Evolutionary conservation across 495 filamentous ascomycete species (phyloP).

Genomic region (Patellaria atrata): DNA sequence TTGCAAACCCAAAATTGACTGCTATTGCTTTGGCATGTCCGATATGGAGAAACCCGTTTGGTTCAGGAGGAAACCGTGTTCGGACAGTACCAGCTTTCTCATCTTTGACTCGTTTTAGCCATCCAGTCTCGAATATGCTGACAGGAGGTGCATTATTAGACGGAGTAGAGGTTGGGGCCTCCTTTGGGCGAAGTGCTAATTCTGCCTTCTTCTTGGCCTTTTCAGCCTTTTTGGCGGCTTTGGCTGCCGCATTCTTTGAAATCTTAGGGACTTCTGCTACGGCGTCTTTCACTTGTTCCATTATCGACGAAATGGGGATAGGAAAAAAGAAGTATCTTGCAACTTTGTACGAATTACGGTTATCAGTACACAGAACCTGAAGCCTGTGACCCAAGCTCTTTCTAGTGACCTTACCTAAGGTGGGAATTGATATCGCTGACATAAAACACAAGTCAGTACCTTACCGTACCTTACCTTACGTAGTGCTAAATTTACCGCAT

Average conservation of each 20-base stretch:
- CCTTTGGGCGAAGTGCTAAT: slow-evolving; percentile 17
- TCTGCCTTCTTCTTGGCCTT: slow-evolving; percentile 18
- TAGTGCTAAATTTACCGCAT: no score
- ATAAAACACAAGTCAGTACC: no score
- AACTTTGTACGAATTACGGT: no score
- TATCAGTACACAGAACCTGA: no score
- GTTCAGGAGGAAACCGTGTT: slow-evolving; percentile 89
- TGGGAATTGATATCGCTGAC: no score
- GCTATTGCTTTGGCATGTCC: slow-evolving; percentile 95
- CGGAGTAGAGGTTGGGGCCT: slow-evolving; percentile 4
- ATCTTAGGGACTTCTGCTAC: no score
- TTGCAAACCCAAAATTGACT: slow-evolving; percentile 92
- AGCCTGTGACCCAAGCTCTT: no score
- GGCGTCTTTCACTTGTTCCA: no score
- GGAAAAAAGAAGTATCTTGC: no score
- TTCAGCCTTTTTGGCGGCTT: slow-evolving; percentile 23
- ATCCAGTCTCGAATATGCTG: slow-evolving; percentile 79
- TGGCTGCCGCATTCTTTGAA: slow-evolving; percentile 17
- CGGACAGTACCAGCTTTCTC: slow-evolving; percentile 54
- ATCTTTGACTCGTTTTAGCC: slow-evolving; percentile 65
- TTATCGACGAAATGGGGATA: no score
- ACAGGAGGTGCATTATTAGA: slow-evolving; percentile 24
- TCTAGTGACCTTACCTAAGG: no score
- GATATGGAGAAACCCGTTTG: slow-evolving; percentile 70
- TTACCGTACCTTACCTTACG: no score